These are phyloP conservation scores for Yamadazyma kanchanaburiensis DNA, from an alignment of 1,139 yeast species.

Conservation along the genomic window DNA sequence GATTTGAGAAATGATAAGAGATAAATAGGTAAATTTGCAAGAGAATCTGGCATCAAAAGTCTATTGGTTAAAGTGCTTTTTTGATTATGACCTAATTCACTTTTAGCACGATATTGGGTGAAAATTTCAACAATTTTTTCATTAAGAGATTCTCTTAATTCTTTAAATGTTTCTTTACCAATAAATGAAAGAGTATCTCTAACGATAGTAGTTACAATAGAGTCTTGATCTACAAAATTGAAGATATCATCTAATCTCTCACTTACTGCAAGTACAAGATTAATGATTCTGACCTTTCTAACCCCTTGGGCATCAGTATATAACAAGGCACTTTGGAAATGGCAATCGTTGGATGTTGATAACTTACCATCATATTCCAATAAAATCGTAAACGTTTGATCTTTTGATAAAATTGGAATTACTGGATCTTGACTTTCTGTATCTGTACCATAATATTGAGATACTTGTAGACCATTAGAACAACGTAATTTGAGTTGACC, in stretches of 20 bases:
- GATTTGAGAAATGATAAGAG: constrained; percentile 69
- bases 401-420: constrained; percentile 63
- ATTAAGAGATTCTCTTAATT: constrained; percentile 61
- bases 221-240: constrained; percentile 82
- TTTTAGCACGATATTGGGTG: constrained; percentile 67
- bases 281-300: constrained; percentile 81
- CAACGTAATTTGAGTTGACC: constrained; percentile 84
- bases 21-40: constrained; percentile 69
- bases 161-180: constrained; percentile 58
- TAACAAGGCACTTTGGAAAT: constrained; percentile 86
- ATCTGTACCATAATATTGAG: constrained; percentile 66
- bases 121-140: constrained; percentile 68
- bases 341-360: constrained; percentile 71
- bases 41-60: constrained; percentile 76
- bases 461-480: constrained; percentile 83
- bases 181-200: constrained; percentile 66
- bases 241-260: constrained; percentile 72
- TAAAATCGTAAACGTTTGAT: constrained; percentile 68
- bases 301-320: constrained; percentile 77
- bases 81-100: constrained; percentile 46
- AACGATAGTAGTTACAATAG: constrained; percentile 67
- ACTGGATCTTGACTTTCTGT: constrained; percentile 53
- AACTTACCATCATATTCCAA: constrained; percentile 78
- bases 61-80: constrained; percentile 56
- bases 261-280: constrained; percentile 77